These are phyloP conservation scores for Quercus bicolor DNA, from an alignment of 306 rosid genomes.

Conservation along the genomic window DNA sequence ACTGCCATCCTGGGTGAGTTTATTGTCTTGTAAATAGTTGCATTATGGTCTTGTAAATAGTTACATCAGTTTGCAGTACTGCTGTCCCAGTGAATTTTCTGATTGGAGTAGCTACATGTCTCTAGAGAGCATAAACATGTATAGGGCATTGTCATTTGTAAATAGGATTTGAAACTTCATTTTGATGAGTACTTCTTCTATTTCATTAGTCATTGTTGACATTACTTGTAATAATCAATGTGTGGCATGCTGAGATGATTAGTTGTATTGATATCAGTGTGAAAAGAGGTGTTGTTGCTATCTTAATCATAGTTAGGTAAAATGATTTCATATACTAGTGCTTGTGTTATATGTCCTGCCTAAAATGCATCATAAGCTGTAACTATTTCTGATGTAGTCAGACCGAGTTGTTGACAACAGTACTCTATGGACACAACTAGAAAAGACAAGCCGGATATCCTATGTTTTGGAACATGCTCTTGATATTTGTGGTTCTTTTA, in stretches of 20 bases:
- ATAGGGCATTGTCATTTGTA: neutral
- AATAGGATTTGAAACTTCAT: neutral
- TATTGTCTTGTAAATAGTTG: neutral
- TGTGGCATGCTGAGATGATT: no score
- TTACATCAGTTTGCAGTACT: neutral
- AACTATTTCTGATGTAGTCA: neutral
- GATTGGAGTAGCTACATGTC: neutral
- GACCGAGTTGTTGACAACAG: neutral
- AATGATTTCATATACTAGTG: no score
- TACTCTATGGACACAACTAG: neutral
- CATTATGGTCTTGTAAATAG: neutral
- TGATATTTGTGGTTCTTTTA: neutral
- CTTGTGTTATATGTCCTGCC: neutral
- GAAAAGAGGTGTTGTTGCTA: no score
- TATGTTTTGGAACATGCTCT: neutral
- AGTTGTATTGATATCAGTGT: no score
- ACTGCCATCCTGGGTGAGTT: conserved; percentile 92
- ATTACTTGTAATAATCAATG: no score
- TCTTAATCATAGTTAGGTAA: no score
- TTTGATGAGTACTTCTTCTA: no score
- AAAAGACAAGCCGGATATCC: neutral
- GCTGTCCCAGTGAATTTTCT: neutral
- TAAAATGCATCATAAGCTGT: neutral
- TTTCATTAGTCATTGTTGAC: no score
- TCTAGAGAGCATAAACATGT: neutral